These are phyloP conservation scores for Shiraia bambusicola DNA, from an alignment of 2,329 filamentous ascomycete genomes.

Conservation along the genomic window DNA sequence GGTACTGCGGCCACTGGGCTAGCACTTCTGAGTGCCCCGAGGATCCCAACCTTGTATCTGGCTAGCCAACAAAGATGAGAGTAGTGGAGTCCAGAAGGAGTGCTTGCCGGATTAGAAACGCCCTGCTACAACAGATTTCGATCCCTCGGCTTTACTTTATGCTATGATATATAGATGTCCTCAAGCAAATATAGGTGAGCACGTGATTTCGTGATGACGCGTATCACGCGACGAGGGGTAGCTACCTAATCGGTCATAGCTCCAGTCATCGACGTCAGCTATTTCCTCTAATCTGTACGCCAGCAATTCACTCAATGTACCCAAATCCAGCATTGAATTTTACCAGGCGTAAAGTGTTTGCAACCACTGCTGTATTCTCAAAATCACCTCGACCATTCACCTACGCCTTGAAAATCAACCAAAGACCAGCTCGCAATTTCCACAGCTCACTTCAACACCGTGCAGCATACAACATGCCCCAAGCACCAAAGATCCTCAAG, in stretches of 20 bases:
- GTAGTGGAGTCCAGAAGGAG: too few species aligned
- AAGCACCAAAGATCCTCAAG: constrained; percentile 31
- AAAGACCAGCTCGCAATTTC: constrained; percentile 10
- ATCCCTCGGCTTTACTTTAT: too few species aligned
- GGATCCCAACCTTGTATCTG: too few species aligned
- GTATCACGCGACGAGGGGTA: constrained; percentile 15
- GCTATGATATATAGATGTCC: too few species aligned
- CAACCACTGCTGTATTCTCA: background rate
- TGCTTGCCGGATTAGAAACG: too few species aligned
- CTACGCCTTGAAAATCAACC: background rate
- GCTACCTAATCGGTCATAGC: constrained; percentile 4
- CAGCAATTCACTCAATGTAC: constrained; percentile 8
- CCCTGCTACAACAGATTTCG: too few species aligned
- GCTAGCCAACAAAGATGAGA: too few species aligned
- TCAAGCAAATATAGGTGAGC: too few species aligned
- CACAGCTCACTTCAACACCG: constrained; percentile 8
- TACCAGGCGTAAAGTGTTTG: background rate
- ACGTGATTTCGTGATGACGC: constrained; percentile 9
- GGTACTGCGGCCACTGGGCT: too few species aligned
- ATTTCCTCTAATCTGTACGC: background rate
- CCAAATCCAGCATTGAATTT: background rate
- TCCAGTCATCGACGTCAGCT: constrained; percentile 15
- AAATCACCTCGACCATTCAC: background rate
- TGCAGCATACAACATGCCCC: constrained; percentile 38
- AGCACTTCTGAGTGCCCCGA: too few species aligned